These are phyloP conservation scores for Xylaria sp. DNA, from an alignment of 2,329 filamentous ascomycete species.

Conservation along the genomic window DNA sequence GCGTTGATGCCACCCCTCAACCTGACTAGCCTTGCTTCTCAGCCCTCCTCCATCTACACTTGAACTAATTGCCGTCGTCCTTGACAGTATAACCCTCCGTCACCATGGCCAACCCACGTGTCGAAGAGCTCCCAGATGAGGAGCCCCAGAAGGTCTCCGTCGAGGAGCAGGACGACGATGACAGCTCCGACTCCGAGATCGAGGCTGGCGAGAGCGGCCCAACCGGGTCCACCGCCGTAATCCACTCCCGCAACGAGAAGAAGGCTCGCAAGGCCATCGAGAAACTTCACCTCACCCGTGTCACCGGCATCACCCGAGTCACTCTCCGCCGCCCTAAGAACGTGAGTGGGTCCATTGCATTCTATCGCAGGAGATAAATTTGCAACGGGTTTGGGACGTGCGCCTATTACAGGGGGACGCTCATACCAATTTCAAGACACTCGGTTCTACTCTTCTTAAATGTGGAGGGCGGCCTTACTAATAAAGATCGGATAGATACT, in stretches of 20 bases:
- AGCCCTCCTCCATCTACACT: constrained; percentile 26
- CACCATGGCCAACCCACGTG: constrained; percentile 92
- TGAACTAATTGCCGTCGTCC: constrained; percentile 18
- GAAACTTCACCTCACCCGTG: constrained; percentile 96
- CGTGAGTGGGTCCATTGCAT: constrained; percentile 69
- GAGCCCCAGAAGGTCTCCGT: constrained; percentile 83
- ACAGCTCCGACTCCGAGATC: constrained; percentile 79
- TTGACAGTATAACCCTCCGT: constrained; percentile 22
- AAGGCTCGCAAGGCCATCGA: constrained; percentile 99
- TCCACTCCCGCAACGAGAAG: constrained; percentile 99
- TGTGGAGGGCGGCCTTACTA: constrained; percentile 1
- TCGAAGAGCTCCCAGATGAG: constrained; percentile 97
- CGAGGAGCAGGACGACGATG: constrained; percentile 76
- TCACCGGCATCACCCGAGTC: constrained; percentile 97
- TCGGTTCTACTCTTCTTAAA: constrained; percentile 54
- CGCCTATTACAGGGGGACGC: not conserved
- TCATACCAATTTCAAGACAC: not conserved
- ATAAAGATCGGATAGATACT: constrained; percentile 75
- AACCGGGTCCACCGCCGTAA: constrained; percentile 85
- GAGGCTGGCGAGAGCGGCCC: constrained; percentile 76
- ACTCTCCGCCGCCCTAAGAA: constrained; percentile 99
- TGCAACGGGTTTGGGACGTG: not conserved
- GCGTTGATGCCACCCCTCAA: constrained; percentile 17
- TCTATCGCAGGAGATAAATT: not conserved
- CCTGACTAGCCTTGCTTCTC: constrained; percentile 35